Evolutionary conservation across 2,329 filamentous ascomycete species (phyloP), one percentile per base, ranked within the genome.

Genomic region (Chaetomium globosum): DNA sequence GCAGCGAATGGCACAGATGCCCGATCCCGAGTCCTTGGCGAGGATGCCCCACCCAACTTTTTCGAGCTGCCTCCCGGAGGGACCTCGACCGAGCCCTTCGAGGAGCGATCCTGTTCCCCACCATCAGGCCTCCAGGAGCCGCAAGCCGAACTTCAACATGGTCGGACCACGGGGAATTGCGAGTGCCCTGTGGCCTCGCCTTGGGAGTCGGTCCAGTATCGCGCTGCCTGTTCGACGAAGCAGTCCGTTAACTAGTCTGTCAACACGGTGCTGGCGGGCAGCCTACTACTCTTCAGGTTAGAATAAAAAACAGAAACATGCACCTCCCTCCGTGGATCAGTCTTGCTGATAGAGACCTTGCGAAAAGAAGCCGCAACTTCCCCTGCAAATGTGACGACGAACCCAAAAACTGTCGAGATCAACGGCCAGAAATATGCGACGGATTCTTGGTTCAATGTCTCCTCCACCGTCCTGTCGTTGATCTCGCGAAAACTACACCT

Each of bases 401-500:
- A 68, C 62, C 64, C 61, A 19, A 55, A 63, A 39, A 73, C 74
- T 26, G 77, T 90, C 68, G 81, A 79, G 12, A 83, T 95, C 68
- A 85, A 88, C 71, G 88, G 85, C 69, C 83, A 82, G 67, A 79
- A 77, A 10, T 93, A 93, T 76, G 74, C 79, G 21, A 88, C 85
- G 21, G 93, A 98, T 75, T 77, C 83, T 60, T 97, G 92, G 90
- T 95, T 90, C 77, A 99, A 99, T 77, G 84, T 91, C 16, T 88
- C 94, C 3, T 73, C 84, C 30, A 89, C 88, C 63, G 93, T 99
- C 68, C 80, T 93, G 56, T 81, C 87, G 26, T 87, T 91, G 64
- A 85, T 96, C 56, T 84, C 87, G 55, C 89, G 92, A 67, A 87
- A 86, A 62, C 83, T 99, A n/a, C 95, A 99, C 77, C 84, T 96